Evolutionary conservation across 805 yeast species (phyloP).

Genomic region (Babjeviella inositovora): DNA sequence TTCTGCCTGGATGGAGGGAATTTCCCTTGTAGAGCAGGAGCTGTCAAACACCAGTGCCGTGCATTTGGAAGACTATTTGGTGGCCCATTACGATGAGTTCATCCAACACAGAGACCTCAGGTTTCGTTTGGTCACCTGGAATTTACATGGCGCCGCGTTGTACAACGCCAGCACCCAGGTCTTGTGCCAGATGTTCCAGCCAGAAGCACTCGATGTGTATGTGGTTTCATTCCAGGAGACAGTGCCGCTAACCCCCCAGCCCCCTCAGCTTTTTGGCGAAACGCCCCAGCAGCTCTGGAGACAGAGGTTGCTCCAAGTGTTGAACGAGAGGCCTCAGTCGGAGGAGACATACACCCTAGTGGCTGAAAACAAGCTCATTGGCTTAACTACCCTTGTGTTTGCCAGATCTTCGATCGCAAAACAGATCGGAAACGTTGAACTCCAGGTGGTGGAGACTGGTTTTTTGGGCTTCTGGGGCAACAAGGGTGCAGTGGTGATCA

Average conservation of each 20-base stretch:
- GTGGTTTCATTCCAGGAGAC: conserved; percentile 33
- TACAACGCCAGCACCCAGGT: conserved; percentile 1
- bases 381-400: conserved; percentile 30
- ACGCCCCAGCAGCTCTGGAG: conserved; percentile 10
- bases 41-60: conserved; percentile 1
- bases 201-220: conserved; percentile 14
- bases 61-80: conserved; percentile 1
- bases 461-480: conserved; percentile 42
- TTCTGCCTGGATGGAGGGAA: conserved; percentile 1
- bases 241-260: conserved; percentile 24
- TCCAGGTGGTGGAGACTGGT: conserved; percentile 37
- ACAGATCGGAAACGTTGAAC: conserved; percentile 20
- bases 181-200: too few species aligned
- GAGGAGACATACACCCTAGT: conserved; percentile 14
- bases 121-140: conserved; percentile 19
- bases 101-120: conserved; percentile 3
- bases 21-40: not conserved
- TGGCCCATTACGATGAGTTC: not conserved
- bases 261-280: conserved; percentile 8
- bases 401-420: conserved; percentile 11
- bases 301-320: conserved; percentile 9
- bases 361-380: conserved; percentile 30
- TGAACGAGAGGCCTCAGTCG: conserved; percentile 5
- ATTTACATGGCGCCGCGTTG: conserved; percentile 12
- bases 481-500: conserved; percentile 38